These are phyloP conservation scores for Conticribra guillardii DNA, from an alignment of 108 stramenopile species.

Conservation along the genomic window DNA sequence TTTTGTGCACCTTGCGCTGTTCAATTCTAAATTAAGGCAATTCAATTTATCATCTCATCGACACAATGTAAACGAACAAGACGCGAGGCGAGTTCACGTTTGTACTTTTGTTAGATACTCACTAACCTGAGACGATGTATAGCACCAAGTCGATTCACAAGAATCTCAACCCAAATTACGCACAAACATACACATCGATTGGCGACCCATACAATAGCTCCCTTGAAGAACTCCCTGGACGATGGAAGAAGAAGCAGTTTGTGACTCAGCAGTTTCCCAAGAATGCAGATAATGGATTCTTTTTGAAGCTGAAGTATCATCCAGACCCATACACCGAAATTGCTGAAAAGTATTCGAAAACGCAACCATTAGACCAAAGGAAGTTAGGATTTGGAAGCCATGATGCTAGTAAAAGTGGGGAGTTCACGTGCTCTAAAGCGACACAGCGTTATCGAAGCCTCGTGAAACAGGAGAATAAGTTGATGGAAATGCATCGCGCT, in stretches of 20 bases:
- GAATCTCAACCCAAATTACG: slow-evolving; percentile 56
- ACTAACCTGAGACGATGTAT: slow-evolving; percentile 46
- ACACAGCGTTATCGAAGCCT: slow-evolving; percentile 61
- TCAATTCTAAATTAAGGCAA: too few relatives aligned
- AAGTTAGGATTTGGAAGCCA: slow-evolving; percentile 66
- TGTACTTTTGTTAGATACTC: too few relatives aligned
- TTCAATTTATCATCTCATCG: too few relatives aligned
- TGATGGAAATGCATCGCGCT: slow-evolving; percentile 30
- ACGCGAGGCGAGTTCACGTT: too few relatives aligned
- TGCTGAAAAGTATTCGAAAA: slow-evolving; percentile 50
- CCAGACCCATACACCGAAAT: slow-evolving; percentile 52
- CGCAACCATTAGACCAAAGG: slow-evolving; percentile 54
- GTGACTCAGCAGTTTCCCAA: slow-evolving; percentile 49
- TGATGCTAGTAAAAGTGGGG: slow-evolving; percentile 62
- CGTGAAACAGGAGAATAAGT: slow-evolving; percentile 51
- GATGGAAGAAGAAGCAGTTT: slow-evolving; percentile 67
- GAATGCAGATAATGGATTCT: slow-evolving; percentile 71
- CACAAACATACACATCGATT: slow-evolving; percentile 63
- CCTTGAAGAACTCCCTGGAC: slow-evolving; percentile 48
- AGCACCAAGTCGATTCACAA: slow-evolving; percentile 66
- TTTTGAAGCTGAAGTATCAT: slow-evolving; percentile 59
- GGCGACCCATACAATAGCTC: slow-evolving; percentile 66
- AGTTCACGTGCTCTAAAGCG: slow-evolving; percentile 56
- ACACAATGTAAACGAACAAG: too few relatives aligned
- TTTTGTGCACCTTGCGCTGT: too few relatives aligned